Conservation (phyloP, 495 filamentous ascomycete genomes). For the Neurospora sp. region DNA sequence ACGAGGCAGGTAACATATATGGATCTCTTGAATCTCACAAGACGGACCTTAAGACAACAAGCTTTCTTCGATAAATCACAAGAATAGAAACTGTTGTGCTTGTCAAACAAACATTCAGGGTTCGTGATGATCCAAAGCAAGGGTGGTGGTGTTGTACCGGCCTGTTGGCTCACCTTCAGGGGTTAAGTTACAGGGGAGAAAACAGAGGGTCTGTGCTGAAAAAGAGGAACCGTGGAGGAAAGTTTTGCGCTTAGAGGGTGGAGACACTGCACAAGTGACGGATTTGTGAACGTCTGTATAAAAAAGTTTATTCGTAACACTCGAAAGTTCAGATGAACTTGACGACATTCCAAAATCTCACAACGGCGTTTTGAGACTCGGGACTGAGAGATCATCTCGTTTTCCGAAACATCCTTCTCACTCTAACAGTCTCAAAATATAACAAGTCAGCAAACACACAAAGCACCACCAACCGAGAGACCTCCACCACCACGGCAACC, state of each 20-base stretch:
- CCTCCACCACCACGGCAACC: neutral
- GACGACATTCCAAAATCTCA: neutral
- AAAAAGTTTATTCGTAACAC: neutral
- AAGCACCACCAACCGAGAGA: neutral
- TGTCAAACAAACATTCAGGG: neutral
- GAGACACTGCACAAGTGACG: neutral
- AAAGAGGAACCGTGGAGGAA: neutral
- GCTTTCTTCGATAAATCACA: neutral
- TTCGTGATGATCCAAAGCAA: neutral
- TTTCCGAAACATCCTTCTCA: neutral
- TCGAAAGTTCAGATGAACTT: neutral
- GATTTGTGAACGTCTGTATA: neutral
- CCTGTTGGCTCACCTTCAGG: neutral
- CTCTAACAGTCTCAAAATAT: neutral
- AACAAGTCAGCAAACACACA: neutral
- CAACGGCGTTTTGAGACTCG: neutral
- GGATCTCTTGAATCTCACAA: neutral
- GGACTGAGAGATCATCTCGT: neutral
- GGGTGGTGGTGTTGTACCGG: neutral
- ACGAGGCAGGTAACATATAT: neutral
- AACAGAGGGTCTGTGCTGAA: neutral
- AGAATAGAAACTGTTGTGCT: neutral
- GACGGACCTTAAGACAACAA: neutral
- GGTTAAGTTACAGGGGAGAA: neutral
- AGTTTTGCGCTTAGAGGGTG: neutral